These are phyloP conservation scores for Alternaria sp. DNA, from an alignment of 2,329 filamentous ascomycete species.

Conservation along the genomic window DNA sequence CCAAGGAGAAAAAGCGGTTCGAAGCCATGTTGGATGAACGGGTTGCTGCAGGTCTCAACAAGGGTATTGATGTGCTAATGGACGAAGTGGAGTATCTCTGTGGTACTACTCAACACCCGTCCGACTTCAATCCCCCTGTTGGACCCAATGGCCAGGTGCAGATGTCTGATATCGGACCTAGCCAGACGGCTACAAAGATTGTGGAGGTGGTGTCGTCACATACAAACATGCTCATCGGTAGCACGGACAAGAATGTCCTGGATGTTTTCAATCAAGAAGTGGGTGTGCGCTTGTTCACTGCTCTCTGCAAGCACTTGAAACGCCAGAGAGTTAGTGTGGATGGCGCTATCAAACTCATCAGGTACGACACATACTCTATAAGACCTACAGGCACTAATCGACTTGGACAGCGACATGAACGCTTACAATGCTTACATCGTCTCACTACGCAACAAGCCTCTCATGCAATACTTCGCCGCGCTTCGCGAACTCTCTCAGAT, in stretches of 20 bases:
- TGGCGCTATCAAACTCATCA: slow-evolving; percentile 89
- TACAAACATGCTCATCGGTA: slow-evolving; percentile 90
- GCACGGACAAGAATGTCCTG: slow-evolving; percentile 96
- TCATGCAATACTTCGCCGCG: slow-evolving; percentile 89
- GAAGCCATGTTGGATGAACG: slow-evolving; percentile 98
- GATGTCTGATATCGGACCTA: slow-evolving; percentile 73
- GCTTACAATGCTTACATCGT: slow-evolving; percentile 87
- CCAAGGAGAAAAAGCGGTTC: slow-evolving; percentile 96
- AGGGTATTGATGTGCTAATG: slow-evolving; percentile 98
- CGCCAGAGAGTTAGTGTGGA: slow-evolving; percentile 90
- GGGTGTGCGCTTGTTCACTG: slow-evolving; percentile 87
- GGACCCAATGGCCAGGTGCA: slow-evolving; percentile 44
- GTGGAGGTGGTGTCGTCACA: slow-evolving; percentile 87
- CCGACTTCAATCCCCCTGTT: slow-evolving; percentile 83
- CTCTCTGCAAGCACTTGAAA: slow-evolving; percentile 96
- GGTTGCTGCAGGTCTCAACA: slow-evolving; percentile 93
- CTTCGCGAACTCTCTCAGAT: slow-evolving; percentile 93
- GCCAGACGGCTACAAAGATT: slow-evolving; percentile 78
- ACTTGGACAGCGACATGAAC: slow-evolving; percentile 79
- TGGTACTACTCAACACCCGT: slow-evolving; percentile 83
- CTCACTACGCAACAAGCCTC: slow-evolving; percentile 80
- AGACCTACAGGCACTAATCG: not conserved
- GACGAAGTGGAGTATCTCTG: slow-evolving; percentile 97
- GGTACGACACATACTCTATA: slow-evolving; percentile 50
- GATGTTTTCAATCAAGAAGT: slow-evolving; percentile 99